Conservation (phyloP, 1,284 basidiomycete species). For the Malassezia yamatoensis region DNA sequence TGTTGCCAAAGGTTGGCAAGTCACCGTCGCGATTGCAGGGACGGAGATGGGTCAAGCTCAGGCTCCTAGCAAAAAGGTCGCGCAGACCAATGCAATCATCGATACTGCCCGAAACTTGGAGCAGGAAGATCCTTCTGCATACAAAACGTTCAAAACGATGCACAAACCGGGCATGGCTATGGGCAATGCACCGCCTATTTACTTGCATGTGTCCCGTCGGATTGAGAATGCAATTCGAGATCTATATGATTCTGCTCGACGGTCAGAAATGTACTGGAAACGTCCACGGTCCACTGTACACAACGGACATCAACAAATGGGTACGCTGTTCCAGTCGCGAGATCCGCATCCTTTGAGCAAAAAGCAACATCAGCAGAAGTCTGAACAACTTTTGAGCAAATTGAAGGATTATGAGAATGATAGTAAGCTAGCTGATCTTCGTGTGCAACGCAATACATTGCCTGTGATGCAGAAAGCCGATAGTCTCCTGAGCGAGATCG, state of each 20-base stretch:
- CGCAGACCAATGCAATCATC: slow-evolving; percentile 67
- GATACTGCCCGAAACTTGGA: slow-evolving; percentile 81
- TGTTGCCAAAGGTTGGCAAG: slow-evolving; percentile 59
- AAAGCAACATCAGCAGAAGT: slow-evolving; percentile 53
- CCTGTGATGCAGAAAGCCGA: slow-evolving; percentile 55
- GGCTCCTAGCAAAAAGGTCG: slow-evolving; percentile 63
- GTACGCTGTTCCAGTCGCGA: slow-evolving; percentile 33
- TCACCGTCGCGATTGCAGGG: slow-evolving; percentile 68
- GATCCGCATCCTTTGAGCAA: slow-evolving; percentile 28
- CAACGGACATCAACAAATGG: slow-evolving; percentile 23
- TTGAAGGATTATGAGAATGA: slow-evolving; percentile 60
- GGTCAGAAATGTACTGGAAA: slow-evolving; percentile 42
- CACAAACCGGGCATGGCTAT: slow-evolving; percentile 42
- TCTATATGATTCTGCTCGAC: slow-evolving; percentile 58
- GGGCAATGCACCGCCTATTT: slow-evolving; percentile 62
- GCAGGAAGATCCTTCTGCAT: slow-evolving; percentile 67
- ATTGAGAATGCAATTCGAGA: slow-evolving; percentile 67
- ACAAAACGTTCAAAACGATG: slow-evolving; percentile 58
- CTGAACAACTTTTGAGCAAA: slow-evolving; percentile 55
- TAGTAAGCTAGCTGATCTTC: slow-evolving; percentile 60
- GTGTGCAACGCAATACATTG: slow-evolving; percentile 58
- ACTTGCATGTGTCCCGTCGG: slow-evolving; percentile 60
- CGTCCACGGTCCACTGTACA: slow-evolving; percentile 31
- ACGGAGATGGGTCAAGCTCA: slow-evolving; percentile 69
- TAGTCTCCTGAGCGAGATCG: slow-evolving; percentile 55